Evolutionary conservation across 805 yeast species (phyloP), one percentile per base, ranked within the genome.

Genomic region (Lipomyces spencermartinsiae): DNA sequence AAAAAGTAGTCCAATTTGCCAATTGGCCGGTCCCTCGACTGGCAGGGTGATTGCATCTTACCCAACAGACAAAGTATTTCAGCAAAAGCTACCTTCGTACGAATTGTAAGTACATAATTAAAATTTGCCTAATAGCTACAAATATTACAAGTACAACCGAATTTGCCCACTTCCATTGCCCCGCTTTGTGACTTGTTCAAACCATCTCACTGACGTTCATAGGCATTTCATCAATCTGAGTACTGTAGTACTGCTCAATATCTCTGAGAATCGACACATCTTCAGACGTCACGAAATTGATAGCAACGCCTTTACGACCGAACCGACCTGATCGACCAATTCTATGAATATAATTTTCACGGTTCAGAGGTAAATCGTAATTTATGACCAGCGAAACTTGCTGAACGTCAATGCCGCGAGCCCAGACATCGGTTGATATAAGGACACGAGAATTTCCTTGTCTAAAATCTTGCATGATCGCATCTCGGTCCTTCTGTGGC

Each of bases 291-390:
- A 93, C 89, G 77, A 94, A 91, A 84, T 93, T 95, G 79, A 94
- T 91, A 70, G 98, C 98, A 71, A 92, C 94, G 84, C 99, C 99
- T 83, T 93, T 94, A 81, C 99, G 88, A 79, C 99, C 99, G 84
- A 94, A 94, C 81, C 99, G 89, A 77, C 99, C 99, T 75, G 97
- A 92, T 83, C 99, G 89, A 81, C 99, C 99, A 77, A 94, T 96
- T 83, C 99, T 87, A 83, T 94, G 99, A 77, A 94, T 90, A 80
- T 95, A 94, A 84, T 92, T 93, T 81, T 93, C 97, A 80, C 90
- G 88, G 83, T 89, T 90, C 74, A 87, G 84, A 57, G 98, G 98
- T 75, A 93, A 82, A 81, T 93, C 98, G 83, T 92, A 93, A 85
- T 93, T 93, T 73, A 93, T 91, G 72, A 93, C 98, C 74, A 94